These are phyloP conservation scores for Nicotiana paniculata DNA, from an alignment of 257 asterid species.

Conservation along the genomic window DNA sequence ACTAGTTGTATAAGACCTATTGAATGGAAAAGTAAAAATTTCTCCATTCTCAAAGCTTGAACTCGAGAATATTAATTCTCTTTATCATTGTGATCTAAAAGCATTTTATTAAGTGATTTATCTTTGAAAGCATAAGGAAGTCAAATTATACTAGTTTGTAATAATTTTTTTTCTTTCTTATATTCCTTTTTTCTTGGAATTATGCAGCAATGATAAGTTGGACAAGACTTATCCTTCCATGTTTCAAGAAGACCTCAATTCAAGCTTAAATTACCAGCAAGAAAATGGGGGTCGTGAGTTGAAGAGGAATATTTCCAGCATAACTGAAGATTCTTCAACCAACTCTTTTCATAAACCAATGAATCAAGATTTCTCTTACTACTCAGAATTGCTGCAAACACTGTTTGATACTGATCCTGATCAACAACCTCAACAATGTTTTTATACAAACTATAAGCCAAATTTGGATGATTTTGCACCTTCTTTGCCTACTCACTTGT, in stretches of 20 bases:
- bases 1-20: background rate
- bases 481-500: slow-evolving; percentile 14
- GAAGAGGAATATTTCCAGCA: slow-evolving; percentile 17
- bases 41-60: background rate
- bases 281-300: slow-evolving; percentile 14
- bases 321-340: slow-evolving; percentile 19
- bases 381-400: slow-evolving; percentile 43
- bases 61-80: background rate
- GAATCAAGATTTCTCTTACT: slow-evolving; percentile 17
- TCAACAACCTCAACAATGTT: slow-evolving; percentile 22
- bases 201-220: slow-evolving; percentile 42
- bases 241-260: slow-evolving; percentile 26
- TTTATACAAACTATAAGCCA: slow-evolving; percentile 13
- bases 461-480: slow-evolving; percentile 19
- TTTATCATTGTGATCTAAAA: too few relatives aligned
- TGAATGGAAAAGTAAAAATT: background rate
- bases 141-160: background rate
- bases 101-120: too few relatives aligned
- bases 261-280: slow-evolving; percentile 43
- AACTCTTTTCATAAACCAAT: slow-evolving; percentile 10
- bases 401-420: slow-evolving; percentile 37
- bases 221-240: slow-evolving; percentile 34
- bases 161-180: background rate
- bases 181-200: slow-evolving; percentile 38
- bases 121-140: slow-evolving; percentile 7